A percentile compares a stretch with the other conserved stretches of the same genome.
Evolutionary conservation across 2,329 filamentous ascomycete species (phyloP).

Genomic region (Aspergillus spinulosporus): DNA sequence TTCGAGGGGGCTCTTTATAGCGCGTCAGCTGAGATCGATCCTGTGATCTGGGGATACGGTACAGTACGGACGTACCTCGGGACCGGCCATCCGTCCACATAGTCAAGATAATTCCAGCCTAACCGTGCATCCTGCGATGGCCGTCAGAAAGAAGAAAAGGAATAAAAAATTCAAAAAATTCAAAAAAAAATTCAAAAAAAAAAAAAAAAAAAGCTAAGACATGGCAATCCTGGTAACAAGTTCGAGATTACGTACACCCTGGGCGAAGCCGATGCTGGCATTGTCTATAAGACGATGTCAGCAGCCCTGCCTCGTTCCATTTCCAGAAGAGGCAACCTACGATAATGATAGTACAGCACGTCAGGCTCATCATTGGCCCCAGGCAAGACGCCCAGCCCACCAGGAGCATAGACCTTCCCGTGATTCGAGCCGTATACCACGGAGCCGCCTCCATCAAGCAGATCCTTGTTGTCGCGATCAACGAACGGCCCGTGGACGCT

Average conservation of each 20-base stretch:
- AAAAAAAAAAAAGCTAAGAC: no score
- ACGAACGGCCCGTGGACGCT: slow-evolving; percentile 37
- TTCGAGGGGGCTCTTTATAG: slow-evolving; percentile 13
- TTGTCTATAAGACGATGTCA: slow-evolving; percentile 28
- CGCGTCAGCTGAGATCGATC: neutral
- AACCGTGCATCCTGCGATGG: slow-evolving; percentile 33
- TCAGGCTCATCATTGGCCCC: slow-evolving; percentile 29
- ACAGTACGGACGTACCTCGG: slow-evolving; percentile 17
- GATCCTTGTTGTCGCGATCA: slow-evolving; percentile 29
- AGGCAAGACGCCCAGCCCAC: slow-evolving; percentile 37
- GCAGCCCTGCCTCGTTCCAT: neutral
- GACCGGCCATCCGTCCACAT: slow-evolving; percentile 41
- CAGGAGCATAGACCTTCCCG: slow-evolving; percentile 41
- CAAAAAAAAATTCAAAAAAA: neutral
- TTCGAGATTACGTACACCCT: slow-evolving; percentile 25
- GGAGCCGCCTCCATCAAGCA: slow-evolving; percentile 37
- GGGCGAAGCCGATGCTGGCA: slow-evolving; percentile 31
- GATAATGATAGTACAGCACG: slow-evolving; percentile 44
- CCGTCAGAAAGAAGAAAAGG: neutral
- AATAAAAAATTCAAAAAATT: neutral
- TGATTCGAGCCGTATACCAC: slow-evolving; percentile 42
- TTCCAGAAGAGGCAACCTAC: slow-evolving; percentile 22
- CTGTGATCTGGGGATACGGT: neutral
- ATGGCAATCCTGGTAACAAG: no score
- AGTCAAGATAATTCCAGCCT: slow-evolving; percentile 42